A percentile compares a stretch with the other conserved stretches of the same genome.
These are phyloP conservation scores for Fusarium protoensiforme DNA, from an alignment of 2,329 filamentous ascomycete species.

Conservation along the genomic window DNA sequence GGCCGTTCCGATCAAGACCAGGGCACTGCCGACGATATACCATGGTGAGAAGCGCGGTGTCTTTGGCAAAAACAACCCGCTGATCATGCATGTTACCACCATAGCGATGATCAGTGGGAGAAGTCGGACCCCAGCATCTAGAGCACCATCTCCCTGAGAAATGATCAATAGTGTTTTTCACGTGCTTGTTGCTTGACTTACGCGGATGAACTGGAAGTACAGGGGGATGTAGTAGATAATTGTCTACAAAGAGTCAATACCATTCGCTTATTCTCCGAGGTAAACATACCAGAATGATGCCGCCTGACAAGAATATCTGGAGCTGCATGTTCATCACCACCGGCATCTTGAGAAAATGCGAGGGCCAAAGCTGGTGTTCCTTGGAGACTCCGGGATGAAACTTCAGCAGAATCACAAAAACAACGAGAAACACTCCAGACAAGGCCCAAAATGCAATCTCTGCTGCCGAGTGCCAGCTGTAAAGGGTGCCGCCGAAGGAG, in stretches of 20 bases:
- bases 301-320: constrained; percentile 47
- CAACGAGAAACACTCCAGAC: constrained; percentile 52
- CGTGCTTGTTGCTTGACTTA: not conserved
- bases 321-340: constrained; percentile 9
- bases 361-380: constrained; percentile 52
- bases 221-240: constrained; percentile 60
- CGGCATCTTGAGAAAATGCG: constrained; percentile 31
- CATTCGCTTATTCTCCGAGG: constrained; percentile 10
- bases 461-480: constrained; percentile 53
- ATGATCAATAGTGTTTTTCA: not conserved
- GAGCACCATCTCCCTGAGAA: constrained; percentile 46
- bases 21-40: constrained; percentile 49
- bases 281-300: constrained; percentile 6
- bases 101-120: constrained; percentile 54
- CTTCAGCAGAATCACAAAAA: constrained; percentile 54
- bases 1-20: constrained; percentile 48
- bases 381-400: constrained; percentile 51
- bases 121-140: constrained; percentile 53
- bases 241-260: not conserved
- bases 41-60: constrained; percentile 53
- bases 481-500: constrained; percentile 59
- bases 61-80: constrained; percentile 49
- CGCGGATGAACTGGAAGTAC: constrained; percentile 60
- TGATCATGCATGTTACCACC: constrained; percentile 48
- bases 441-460: constrained; percentile 58